A percentile compares a stretch with the other conserved stretches of the same genome.
Conservation (phyloP, 2,329 filamentous ascomycete species). For the Fusarium humuli region DNA sequence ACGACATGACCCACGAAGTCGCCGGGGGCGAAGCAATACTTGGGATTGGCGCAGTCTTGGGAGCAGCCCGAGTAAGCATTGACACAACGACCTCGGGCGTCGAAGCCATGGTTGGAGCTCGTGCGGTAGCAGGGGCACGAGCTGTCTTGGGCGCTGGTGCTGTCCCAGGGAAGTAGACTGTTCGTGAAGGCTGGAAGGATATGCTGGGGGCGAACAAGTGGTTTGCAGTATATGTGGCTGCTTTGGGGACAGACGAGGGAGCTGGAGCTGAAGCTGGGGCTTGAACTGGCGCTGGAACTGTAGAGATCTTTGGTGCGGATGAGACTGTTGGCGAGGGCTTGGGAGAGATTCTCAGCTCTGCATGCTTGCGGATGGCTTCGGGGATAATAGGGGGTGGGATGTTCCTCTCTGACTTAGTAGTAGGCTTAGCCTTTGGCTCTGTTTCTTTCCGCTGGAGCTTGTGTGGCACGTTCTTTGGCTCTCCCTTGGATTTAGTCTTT, state of each 20-base stretch:
- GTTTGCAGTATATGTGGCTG: not conserved
- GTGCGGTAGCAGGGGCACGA: conserved; percentile 17
- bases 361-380: not conserved
- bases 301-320: not conserved
- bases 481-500: not conserved
- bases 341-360: not conserved
- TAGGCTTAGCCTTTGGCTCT: not conserved
- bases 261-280: too few species aligned
- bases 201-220: not conserved
- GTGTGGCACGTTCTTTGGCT: not conserved
- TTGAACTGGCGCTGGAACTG: not conserved
- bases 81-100: conserved; percentile 26
- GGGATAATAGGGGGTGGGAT: not conserved
- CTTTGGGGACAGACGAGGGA: conserved; percentile 1
- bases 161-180: conserved; percentile 8
- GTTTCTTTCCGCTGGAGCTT: not conserved
- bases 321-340: not conserved
- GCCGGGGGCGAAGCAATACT: conserved; percentile 14
- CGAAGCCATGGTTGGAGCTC: conserved; percentile 18
- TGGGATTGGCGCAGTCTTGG: conserved; percentile 25
- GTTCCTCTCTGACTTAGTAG: not conserved
- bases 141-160: conserved; percentile 21
- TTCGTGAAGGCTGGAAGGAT: conserved; percentile 1
- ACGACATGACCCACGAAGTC: conserved; percentile 11
- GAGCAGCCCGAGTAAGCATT: conserved; percentile 13